Evolutionary conservation across 2,329 filamentous ascomycete species (phyloP).

Genomic region (Ploettnerulaceae sp.): DNA sequence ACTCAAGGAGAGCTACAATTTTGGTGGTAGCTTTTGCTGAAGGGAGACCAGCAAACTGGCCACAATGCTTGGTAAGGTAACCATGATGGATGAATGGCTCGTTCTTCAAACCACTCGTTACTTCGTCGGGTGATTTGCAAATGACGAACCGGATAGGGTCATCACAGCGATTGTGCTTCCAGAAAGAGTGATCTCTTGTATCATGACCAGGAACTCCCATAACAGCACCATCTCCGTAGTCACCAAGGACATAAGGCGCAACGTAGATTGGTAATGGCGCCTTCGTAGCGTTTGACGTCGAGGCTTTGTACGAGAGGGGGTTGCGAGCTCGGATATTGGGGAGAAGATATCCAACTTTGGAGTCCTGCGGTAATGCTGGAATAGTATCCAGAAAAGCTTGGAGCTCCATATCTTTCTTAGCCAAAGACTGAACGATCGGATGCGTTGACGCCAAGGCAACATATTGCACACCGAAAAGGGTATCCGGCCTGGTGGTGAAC

Average conservation of each 20-base stretch:
- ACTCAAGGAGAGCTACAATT: constrained; percentile 53
- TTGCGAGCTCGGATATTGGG: constrained; percentile 57
- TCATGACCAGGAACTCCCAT: constrained; percentile 93
- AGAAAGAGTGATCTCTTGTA: constrained; percentile 71
- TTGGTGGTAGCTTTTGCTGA: constrained; percentile 58
- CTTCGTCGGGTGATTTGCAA: constrained; percentile 40
- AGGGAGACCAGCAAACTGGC: constrained; percentile 56
- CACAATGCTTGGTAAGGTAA: constrained; percentile 60
- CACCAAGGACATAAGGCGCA: constrained; percentile 78
- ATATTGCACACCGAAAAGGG: constrained; percentile 82
- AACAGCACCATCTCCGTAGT: constrained; percentile 81
- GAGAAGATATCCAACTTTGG: constrained; percentile 65
- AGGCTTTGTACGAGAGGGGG: constrained; percentile 55
- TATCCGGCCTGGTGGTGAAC: constrained; percentile 82
- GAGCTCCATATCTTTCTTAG: constrained; percentile 55
- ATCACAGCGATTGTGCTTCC: constrained; percentile 61
- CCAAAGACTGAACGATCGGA: constrained; percentile 59
- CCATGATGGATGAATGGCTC: constrained; percentile 63
- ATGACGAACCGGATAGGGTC: constrained; percentile 62
- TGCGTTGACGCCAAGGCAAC: constrained; percentile 72
- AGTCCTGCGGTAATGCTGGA: constrained; percentile 48
- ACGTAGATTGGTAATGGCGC: constrained; percentile 68
- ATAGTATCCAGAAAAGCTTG: constrained; percentile 64
- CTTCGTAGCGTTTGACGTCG: constrained; percentile 47
- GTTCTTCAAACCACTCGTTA: constrained; percentile 40